Conservation (phyloP, 768 basidiomycete genomes). For the Termitomyces sp. region DNA sequence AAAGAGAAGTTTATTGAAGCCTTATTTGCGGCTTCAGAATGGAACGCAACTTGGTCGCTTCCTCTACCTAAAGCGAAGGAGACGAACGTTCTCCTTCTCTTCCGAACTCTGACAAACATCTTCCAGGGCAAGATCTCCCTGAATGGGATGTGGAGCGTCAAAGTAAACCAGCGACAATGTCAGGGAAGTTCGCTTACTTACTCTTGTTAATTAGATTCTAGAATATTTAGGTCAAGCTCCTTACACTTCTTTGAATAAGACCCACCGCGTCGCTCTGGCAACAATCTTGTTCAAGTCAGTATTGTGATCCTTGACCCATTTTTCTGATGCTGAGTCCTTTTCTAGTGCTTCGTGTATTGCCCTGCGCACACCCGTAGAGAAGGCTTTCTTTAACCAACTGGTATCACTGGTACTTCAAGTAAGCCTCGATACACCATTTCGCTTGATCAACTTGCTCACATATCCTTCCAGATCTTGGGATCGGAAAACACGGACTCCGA, state of each 20-base stretch:
- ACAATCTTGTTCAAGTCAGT: constrained; percentile 88
- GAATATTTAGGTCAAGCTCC: constrained; percentile 44
- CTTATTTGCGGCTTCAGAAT: constrained; percentile 66
- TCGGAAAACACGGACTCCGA: constrained; percentile 58
- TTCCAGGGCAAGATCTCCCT: constrained; percentile 52
- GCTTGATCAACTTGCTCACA: neutral
- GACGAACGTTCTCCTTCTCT: constrained; percentile 76
- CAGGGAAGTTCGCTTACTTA: neutral
- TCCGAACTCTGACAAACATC: constrained; percentile 77
- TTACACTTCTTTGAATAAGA: constrained; percentile 56
- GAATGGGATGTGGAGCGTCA: constrained; percentile 45
- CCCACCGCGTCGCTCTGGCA: constrained; percentile 70
- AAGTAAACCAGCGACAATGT: constrained; percentile 32
- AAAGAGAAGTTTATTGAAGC: constrained; percentile 52
- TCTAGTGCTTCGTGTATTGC: constrained; percentile 62
- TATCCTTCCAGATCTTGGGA: constrained; percentile 38
- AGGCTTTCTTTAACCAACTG: constrained; percentile 34
- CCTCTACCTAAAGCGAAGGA: constrained; percentile 68
- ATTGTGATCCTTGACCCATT: neutral
- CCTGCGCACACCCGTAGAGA: constrained; percentile 36
- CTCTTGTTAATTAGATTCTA: constrained; percentile 44
- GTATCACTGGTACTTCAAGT: constrained; percentile 45
- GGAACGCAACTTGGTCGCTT: constrained; percentile 49
- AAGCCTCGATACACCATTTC: constrained; percentile 5
- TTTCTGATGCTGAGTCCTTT: neutral